Evolutionary conservation across 148 eudicot species (phyloP).

Genomic region (Camellia japonica): DNA sequence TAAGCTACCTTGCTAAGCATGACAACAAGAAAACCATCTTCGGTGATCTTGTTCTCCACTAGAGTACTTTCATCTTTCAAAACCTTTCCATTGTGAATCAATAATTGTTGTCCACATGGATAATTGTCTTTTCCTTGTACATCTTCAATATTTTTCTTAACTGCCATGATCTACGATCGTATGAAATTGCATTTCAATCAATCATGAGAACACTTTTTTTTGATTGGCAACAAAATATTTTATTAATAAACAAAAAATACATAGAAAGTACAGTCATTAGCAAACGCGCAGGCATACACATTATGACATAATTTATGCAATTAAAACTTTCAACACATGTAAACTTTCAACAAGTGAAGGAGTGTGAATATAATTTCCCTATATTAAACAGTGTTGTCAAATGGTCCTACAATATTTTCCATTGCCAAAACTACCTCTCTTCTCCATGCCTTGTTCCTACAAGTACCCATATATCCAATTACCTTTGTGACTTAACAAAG

Average conservation of each 20-base stretch:
- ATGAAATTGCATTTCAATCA: constrained; percentile 11
- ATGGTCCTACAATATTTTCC: too few species aligned
- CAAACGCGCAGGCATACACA: not conserved
- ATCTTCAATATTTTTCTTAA: constrained; percentile 93
- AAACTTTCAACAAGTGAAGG: not conserved
- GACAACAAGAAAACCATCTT: constrained; percentile 97
- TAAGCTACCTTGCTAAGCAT: constrained; percentile 91
- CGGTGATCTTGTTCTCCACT: constrained; percentile 83
- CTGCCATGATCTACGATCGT: constrained; percentile 74
- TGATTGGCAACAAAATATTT: too few species aligned
- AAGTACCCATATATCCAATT: not conserved
- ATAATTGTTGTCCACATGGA: constrained; percentile 95
- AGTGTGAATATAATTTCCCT: too few species aligned
- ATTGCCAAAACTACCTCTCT: not conserved
- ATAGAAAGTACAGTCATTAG: too few species aligned
- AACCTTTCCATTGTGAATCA: constrained; percentile 95
- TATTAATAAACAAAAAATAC: too few species aligned
- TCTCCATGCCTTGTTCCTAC: not conserved
- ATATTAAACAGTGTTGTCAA: too few species aligned
- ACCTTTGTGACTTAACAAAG: not conserved
- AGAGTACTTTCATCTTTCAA: constrained; percentile 92
- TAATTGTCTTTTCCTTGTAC: constrained; percentile 92
- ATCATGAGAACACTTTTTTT: not conserved
- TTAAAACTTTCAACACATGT: not conserved
- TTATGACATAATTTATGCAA: not conserved